Conservation (phyloP, 768 basidiomycete genomes). For the Favolaschia claudopus region DNA sequence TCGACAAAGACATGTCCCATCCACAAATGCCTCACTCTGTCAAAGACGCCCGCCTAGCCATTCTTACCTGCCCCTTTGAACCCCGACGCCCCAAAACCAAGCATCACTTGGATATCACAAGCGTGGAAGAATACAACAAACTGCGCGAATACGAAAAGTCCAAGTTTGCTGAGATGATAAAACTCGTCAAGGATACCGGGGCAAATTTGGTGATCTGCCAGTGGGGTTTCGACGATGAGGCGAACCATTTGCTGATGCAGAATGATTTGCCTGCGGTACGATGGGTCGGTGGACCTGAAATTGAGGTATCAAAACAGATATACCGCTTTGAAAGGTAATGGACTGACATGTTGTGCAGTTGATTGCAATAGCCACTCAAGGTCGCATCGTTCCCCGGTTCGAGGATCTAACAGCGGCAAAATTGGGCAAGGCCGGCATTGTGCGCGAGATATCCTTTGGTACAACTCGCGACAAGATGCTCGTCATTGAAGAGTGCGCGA, state of each 20-base stretch:
- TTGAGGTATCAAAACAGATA: slow-evolving; percentile 76
- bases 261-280: slow-evolving; percentile 96
- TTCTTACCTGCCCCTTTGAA: slow-evolving; percentile 98
- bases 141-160: slow-evolving; percentile 94
- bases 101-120: slow-evolving; percentile 97
- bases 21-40: slow-evolving; percentile 95
- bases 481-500: slow-evolving; percentile 98
- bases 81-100: slow-evolving; percentile 99
- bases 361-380: slow-evolving; percentile 98
- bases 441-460: slow-evolving; percentile 94
- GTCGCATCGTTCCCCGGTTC: slow-evolving; percentile 97
- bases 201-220: slow-evolving; percentile 99
- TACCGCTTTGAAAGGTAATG: no score
- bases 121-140: slow-evolving; percentile 96
- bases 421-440: slow-evolving; percentile 91
- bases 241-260: slow-evolving; percentile 97
- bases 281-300: slow-evolving; percentile 99
- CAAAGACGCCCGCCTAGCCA: slow-evolving; percentile 90
- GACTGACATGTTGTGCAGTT: slow-evolving; percentile 57
- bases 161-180: slow-evolving; percentile 98
- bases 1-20: slow-evolving; percentile 99
- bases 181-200: slow-evolving; percentile 93
- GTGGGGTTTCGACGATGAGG: slow-evolving; percentile 99
- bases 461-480: slow-evolving; percentile 99
- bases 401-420: slow-evolving; percentile 94